These are phyloP conservation scores for Perilla frutescens DNA, from an alignment of 257 asterid species.

Conservation along the genomic window DNA sequence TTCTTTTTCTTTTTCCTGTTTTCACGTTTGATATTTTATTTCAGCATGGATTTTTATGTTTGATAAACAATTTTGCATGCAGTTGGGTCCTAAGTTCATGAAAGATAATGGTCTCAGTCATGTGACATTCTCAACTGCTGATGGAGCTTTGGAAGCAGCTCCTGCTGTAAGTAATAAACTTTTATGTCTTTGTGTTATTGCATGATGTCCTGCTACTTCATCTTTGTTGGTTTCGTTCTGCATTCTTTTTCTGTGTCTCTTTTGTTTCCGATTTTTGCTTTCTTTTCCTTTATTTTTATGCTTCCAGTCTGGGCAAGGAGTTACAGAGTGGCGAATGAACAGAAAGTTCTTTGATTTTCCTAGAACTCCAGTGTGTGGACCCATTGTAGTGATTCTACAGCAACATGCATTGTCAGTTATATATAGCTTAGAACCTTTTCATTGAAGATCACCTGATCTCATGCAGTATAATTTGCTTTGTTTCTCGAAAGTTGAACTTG, in stretches of 20 bases:
- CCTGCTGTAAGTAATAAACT: conserved; percentile 70
- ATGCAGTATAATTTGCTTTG: conserved; percentile 9
- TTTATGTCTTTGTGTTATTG: conserved; percentile 9
- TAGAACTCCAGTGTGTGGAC: not conserved
- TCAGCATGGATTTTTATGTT: conserved; percentile 10
- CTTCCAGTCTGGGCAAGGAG: not conserved
- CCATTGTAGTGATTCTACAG: conserved; percentile 19
- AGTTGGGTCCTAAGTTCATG: conserved; percentile 95
- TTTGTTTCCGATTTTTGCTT: not conserved
- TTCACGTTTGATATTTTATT: conserved; percentile 17
- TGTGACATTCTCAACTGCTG: conserved; percentile 90
- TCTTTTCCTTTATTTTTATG: not conserved
- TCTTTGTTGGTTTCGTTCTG: conserved; percentile 10
- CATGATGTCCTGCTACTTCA: not conserved
- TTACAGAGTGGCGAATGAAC: not conserved
- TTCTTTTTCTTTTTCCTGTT: not conserved
- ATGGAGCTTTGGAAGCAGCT: conserved; percentile 99
- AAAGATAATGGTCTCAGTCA: conserved; percentile 75
- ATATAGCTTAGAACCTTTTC: not conserved
- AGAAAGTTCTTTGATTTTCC: not conserved
- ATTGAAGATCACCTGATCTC: conserved; percentile 5
- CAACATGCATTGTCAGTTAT: not conserved
- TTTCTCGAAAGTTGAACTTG: not conserved
- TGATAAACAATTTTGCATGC: conserved; percentile 39
- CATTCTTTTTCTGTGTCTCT: not conserved